Percentiles rank a stretch among this genome's conserved stretches.
phyloP scores from a whole-genome alignment of 2,329 filamentous ascomycete genomes.

The Setomelanomma holmii region DNA sequence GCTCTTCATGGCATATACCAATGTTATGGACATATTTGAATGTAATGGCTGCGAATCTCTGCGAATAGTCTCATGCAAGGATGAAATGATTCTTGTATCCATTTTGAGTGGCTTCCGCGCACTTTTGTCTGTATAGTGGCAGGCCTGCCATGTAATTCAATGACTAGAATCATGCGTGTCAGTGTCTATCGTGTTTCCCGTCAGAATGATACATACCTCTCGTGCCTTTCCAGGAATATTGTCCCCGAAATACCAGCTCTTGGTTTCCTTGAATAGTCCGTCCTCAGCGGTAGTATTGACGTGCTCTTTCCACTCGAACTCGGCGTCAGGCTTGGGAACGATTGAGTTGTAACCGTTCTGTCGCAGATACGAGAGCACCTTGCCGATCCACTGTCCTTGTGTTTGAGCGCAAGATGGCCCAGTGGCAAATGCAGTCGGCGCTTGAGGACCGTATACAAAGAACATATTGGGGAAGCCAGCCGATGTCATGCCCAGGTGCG shows the following conservation, averaged over 20 bases:
- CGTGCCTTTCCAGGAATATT: conserved; percentile 61
- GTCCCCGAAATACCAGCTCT: conserved; percentile 62
- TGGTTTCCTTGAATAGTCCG: too few relatives aligned
- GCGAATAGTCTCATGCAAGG: too few relatives aligned
- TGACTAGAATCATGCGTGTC: not conserved
- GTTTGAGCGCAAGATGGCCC: conserved; percentile 63
- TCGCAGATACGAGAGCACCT: conserved; percentile 57
- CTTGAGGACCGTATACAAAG: conserved; percentile 61
- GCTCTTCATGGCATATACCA: too few relatives aligned
- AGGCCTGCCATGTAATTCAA: not conserved
- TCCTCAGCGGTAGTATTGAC: not conserved
- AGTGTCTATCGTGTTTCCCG: conserved; percentile 8
- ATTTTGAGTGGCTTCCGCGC: too few relatives aligned
- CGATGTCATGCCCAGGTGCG: conserved; percentile 51
- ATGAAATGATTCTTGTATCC: too few relatives aligned
- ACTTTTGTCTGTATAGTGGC: not conserved
- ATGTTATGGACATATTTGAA: too few relatives aligned
- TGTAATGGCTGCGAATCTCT: too few relatives aligned
- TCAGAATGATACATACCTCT: conserved; percentile 55
- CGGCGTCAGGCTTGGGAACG: conserved; percentile 59
- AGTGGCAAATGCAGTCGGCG: conserved; percentile 63
- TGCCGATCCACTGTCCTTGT: conserved; percentile 68
- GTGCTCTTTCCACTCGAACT: conserved; percentile 6
- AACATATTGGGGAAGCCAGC: conserved; percentile 53
- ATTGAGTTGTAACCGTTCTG: conserved; percentile 53